Evolutionary conservation across 371 early-diverging fungal species (phyloP).

Genomic region (Circinella umbellata): DNA sequence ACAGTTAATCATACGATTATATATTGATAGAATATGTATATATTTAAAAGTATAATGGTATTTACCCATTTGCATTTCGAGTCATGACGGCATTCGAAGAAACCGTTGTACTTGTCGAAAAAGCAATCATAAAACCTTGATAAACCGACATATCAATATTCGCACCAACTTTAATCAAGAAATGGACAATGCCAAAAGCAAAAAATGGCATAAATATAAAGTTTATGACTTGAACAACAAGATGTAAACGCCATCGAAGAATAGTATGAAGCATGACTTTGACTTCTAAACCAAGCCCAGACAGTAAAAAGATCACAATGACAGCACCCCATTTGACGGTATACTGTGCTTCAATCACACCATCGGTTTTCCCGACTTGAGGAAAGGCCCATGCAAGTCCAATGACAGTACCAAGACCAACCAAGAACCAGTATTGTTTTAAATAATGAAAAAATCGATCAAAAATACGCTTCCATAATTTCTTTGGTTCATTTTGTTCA

Average conservation of each 20-base stretch:
- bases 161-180: slow-evolving; percentile 53
- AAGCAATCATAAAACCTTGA: slow-evolving; percentile 70
- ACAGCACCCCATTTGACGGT: slow-evolving; percentile 72
- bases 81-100: slow-evolving; percentile 85
- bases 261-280: slow-evolving; percentile 61
- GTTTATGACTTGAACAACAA: slow-evolving; percentile 68
- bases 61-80: slow-evolving; percentile 56
- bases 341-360: slow-evolving; percentile 68
- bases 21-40: too few relatives aligned
- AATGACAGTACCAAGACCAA: slow-evolving; percentile 68
- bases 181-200: slow-evolving; percentile 60
- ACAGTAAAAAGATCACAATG: slow-evolving; percentile 71
- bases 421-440: slow-evolving; percentile 55
- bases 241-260: slow-evolving; percentile 64
- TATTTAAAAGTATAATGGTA: too few relatives aligned
- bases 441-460: neutral
- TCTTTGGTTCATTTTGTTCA: neutral
- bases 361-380: slow-evolving; percentile 63
- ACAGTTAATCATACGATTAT: too few relatives aligned
- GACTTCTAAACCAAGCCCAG: slow-evolving; percentile 71
- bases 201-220: slow-evolving; percentile 66
- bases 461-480: neutral
- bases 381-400: slow-evolving; percentile 71
- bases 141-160: slow-evolving; percentile 58
- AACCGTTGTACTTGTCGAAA: slow-evolving; percentile 77